Percentiles rank a stretch among this genome's conserved stretches.
These are phyloP conservation scores for Pseudognaphalium luteoalbum DNA, from an alignment of 129 eudicot genomes.

Conservation along the genomic window DNA sequence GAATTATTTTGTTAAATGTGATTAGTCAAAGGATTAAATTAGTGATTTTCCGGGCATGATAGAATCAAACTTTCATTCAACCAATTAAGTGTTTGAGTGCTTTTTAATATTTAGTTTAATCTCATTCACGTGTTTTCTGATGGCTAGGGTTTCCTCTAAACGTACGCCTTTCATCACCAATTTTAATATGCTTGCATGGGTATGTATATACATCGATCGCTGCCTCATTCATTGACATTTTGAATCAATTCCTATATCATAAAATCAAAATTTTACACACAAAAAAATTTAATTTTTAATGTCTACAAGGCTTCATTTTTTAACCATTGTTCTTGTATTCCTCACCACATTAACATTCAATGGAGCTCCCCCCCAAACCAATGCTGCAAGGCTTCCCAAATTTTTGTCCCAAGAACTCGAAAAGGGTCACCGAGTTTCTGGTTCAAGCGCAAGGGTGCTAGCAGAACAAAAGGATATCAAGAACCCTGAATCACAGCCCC, in stretches of 20 bases:
- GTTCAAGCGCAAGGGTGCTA: constrained; percentile 3
- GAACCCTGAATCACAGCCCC: neutral
- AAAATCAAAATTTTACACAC: neutral
- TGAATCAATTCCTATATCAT: neutral
- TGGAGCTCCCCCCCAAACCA: constrained; percentile 20
- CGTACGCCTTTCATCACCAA: constrained; percentile 4
- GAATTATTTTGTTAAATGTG: too few relatives aligned
- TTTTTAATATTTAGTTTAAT: neutral
- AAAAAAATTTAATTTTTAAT: neutral
- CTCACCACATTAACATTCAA: constrained; percentile 22
- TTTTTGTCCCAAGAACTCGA: neutral
- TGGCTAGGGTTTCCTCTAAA: constrained; percentile 8
- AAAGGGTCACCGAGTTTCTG: constrained; percentile 8
- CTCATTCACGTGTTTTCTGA: neutral
- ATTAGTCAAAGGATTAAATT: too few relatives aligned
- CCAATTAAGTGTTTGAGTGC: constrained; percentile 9
- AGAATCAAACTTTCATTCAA: constrained; percentile 22
- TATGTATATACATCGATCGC: constrained; percentile 29
- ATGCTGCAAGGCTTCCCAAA: constrained; percentile 31
- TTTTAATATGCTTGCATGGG: constrained; percentile 17
- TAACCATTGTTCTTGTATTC: constrained; percentile 23
- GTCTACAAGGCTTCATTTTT: constrained; percentile 23
- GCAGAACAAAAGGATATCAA: constrained; percentile 7
- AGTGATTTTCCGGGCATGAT: too few relatives aligned
- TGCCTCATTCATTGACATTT: neutral